These are phyloP conservation scores for Pseudocercospora macadamiae DNA, from an alignment of 2,329 filamentous ascomycete species.

Conservation along the genomic window DNA sequence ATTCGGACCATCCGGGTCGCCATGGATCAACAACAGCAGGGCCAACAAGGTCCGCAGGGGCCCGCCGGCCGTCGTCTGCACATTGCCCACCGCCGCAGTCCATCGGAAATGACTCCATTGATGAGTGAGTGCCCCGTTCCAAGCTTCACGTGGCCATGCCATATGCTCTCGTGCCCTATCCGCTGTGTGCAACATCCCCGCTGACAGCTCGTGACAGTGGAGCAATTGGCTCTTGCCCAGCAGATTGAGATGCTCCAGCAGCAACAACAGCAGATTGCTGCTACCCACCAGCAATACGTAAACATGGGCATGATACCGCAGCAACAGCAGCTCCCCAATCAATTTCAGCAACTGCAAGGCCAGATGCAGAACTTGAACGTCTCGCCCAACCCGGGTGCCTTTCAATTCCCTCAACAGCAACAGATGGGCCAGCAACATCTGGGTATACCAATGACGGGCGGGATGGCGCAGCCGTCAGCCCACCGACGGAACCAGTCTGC, in stretches of 20 bases:
- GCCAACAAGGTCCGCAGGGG: constrained; percentile 57
- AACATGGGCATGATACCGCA: constrained; percentile 94
- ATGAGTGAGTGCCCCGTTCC: constrained; percentile 76
- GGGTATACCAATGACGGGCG: constrained; percentile 69
- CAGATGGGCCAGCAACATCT: constrained; percentile 59
- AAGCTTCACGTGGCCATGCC: constrained; percentile 1
- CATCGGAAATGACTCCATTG: constrained; percentile 93
- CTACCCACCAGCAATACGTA: constrained; percentile 94
- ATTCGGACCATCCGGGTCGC: constrained; percentile 8
- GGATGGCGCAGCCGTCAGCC: constrained; percentile 75
- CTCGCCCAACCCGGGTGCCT: constrained; percentile 66
- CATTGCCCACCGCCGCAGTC: constrained; percentile 95
- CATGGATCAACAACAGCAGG: constrained; percentile 56
- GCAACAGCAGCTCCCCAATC: constrained; percentile 75
- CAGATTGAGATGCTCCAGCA: constrained; percentile 97
- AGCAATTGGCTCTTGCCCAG: constrained; percentile 96
- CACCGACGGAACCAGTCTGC: constrained; percentile 99
- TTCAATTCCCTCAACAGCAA: constrained; percentile 82
- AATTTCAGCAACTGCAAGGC: constrained; percentile 77
- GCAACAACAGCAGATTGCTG: constrained; percentile 96
- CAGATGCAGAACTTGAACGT: constrained; percentile 77
- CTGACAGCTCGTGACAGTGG: constrained; percentile 65
- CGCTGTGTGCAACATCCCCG: constrained; percentile 17
- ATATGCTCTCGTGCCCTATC: not conserved
- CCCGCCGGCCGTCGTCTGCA: constrained; percentile 87